phyloP scores from a whole-genome alignment of 2,329 filamentous ascomycete genomes.

The Colletotrichum sp. region DNA sequence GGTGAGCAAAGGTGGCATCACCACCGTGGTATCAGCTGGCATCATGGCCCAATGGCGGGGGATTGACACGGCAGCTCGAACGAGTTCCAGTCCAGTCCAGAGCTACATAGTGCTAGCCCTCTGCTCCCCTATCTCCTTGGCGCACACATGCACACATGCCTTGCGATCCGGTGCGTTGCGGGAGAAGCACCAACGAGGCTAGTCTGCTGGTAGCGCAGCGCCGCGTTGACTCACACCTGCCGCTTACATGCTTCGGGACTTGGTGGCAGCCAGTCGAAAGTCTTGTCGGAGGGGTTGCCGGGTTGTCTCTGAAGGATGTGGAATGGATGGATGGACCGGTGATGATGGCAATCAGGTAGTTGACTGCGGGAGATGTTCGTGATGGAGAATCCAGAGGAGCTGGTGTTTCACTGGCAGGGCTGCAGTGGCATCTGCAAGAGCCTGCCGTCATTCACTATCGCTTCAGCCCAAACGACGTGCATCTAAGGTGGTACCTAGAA shows the following conservation, averaged over 20 bases:
- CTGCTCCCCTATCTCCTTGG: neutral
- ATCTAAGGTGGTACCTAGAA: neutral
- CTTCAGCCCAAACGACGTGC: neutral
- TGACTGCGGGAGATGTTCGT: neutral
- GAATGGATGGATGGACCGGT: neutral
- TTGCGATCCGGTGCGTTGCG: neutral
- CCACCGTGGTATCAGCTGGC: neutral
- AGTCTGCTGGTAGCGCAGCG: conserved; percentile 2
- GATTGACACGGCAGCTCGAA: neutral
- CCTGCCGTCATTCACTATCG: neutral
- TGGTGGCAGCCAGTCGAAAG: neutral
- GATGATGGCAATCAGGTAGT: neutral
- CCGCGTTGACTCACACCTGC: conserved; percentile 9
- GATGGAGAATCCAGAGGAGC: neutral
- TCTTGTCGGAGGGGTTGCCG: neutral
- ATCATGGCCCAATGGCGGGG: neutral
- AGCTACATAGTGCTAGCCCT: neutral
- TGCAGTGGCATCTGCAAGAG: neutral
- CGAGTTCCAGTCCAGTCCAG: neutral
- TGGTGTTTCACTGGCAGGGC: neutral
- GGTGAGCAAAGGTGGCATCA: neutral
- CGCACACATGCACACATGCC: neutral
- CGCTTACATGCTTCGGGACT: conserved; percentile 3
- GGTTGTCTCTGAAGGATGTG: neutral
- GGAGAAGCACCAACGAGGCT: neutral